Evolutionary conservation across 148 eudicot genomes (phyloP).

Genomic region (Tetragonia tetragonoides): DNA sequence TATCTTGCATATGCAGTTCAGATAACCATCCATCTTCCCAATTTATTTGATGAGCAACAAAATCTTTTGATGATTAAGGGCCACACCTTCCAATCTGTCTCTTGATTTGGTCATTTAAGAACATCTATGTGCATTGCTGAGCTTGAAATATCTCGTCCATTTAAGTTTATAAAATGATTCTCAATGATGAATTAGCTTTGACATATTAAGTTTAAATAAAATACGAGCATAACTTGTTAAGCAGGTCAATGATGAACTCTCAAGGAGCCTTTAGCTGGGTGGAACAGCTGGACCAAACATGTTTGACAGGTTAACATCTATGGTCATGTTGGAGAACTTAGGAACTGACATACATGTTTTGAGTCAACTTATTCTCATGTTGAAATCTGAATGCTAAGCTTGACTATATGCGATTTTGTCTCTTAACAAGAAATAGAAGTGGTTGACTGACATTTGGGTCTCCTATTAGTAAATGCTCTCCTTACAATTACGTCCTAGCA

Average conservation of each 20-base stretch:
- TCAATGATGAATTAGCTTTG: background rate
- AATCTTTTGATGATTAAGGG: background rate
- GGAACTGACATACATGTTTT: background rate
- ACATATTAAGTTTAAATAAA: background rate
- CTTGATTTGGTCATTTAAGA: background rate
- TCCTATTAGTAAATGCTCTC: background rate
- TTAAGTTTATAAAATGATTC: background rate
- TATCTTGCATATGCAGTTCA: background rate
- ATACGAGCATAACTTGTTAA: background rate
- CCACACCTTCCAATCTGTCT: background rate
- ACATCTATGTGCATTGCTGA: background rate
- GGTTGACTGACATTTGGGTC: no score
- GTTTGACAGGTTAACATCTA: no score
- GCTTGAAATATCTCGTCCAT: background rate
- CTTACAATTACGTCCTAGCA: background rate
- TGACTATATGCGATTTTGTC: background rate
- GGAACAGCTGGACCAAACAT: no score
- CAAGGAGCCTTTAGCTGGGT: background rate
- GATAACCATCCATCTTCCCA: background rate
- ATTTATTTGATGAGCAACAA: no score
- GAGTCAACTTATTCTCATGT: background rate
- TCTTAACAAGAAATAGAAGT: background rate
- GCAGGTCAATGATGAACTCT: background rate
- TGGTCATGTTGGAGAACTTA: background rate
- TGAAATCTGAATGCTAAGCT: background rate